phyloP scores from a whole-genome alignment of 495 filamentous ascomycete species.

The Talaromyces wortmannii region DNA sequence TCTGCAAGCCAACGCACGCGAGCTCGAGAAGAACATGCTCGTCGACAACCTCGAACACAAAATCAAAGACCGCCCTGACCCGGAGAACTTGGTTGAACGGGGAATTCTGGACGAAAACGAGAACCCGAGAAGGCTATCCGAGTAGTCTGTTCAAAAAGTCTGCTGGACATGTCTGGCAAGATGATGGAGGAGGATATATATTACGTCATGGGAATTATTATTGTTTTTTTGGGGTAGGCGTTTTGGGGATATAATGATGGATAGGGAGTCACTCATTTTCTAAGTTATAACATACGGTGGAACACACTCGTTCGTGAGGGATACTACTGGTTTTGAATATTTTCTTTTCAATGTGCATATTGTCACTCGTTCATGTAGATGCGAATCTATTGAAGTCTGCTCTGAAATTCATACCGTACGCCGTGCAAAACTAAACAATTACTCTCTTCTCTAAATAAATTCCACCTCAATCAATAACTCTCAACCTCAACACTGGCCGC shows the following conservation, averaged over 20 bases:
- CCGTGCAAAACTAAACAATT: no score
- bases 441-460: no score
- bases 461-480: constrained; percentile 19
- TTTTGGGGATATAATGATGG: no score
- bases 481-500: constrained; percentile 28
- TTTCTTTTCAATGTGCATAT: no score
- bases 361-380: no score
- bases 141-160: neutral
- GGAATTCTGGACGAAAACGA: constrained; percentile 66
- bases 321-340: no score
- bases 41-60: constrained; percentile 78
- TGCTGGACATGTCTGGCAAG: neutral
- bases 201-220: no score
- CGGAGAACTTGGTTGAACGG: constrained; percentile 67
- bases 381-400: no score
- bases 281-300: no score
- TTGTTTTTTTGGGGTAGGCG: neutral
- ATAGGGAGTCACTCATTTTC: no score
- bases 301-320: no score
- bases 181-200: neutral
- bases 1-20: constrained; percentile 67
- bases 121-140: constrained; percentile 20
- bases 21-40: constrained; percentile 80
- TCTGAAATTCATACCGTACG: no score
- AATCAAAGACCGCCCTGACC: constrained; percentile 65